Percentiles rank a stretch among this genome's conserved stretches.
Evolutionary conservation across 345 rosid species (phyloP).

Genomic region (Arabidopsis arenosa): DNA sequence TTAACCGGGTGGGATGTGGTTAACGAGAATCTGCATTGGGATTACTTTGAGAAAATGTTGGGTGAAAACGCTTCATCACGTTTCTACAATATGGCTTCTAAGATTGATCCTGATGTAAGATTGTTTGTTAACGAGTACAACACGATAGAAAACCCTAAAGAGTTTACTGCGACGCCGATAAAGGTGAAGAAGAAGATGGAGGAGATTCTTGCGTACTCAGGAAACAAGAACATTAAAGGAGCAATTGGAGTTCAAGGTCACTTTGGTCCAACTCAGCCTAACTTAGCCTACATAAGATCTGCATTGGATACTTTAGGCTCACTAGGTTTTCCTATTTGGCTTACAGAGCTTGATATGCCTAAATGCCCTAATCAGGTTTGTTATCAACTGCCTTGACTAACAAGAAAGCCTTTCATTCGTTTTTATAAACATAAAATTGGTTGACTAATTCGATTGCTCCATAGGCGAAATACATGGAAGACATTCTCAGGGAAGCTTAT

Average conservation of each 20-base stretch:
- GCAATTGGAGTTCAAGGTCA: conserved; percentile 90
- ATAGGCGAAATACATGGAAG: conserved; percentile 59
- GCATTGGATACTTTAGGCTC: conserved; percentile 65
- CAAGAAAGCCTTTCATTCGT: conserved; percentile 12
- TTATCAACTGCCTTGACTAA: background rate
- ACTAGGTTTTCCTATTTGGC: conserved; percentile 72
- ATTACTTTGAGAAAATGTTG: conserved; percentile 71
- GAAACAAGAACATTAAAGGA: conserved; percentile 47
- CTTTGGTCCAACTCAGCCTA: conserved; percentile 58
- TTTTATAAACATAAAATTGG: background rate
- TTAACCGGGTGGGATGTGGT: conserved; percentile 85
- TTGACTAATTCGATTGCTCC: background rate
- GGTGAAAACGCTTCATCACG: conserved; percentile 61
- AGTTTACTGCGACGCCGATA: conserved; percentile 40
- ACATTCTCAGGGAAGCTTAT: conserved; percentile 67
- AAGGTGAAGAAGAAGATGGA: conserved; percentile 54
- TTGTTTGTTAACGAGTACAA: conserved; percentile 84
- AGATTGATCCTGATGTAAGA: conserved; percentile 58
- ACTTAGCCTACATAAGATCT: conserved; percentile 78
- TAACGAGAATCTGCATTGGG: conserved; percentile 83
- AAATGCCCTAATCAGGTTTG: conserved; percentile 56
- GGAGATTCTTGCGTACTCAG: conserved; percentile 60
- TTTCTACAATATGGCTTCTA: conserved; percentile 50
- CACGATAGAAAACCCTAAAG: conserved; percentile 60
- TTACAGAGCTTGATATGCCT: conserved; percentile 66